These are phyloP conservation scores for Curvularia hawaiiensis DNA, from an alignment of 2,329 filamentous ascomycete genomes.

Conservation along the genomic window DNA sequence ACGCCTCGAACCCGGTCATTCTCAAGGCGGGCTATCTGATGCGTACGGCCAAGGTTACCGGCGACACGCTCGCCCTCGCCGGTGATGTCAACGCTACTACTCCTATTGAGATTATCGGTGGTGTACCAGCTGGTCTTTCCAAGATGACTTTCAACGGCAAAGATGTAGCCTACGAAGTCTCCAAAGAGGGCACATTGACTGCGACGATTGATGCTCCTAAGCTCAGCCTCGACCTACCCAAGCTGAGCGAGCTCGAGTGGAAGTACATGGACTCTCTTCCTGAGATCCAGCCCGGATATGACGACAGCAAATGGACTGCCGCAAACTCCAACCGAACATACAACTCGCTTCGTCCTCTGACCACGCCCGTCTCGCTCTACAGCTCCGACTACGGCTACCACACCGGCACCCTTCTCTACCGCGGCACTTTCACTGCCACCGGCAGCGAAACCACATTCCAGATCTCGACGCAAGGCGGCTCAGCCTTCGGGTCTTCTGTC, in stretches of 20 bases:
- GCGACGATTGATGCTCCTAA: slow-evolving; percentile 57
- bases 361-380: slow-evolving; percentile 69
- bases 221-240: slow-evolving; percentile 61
- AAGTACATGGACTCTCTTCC: slow-evolving; percentile 73
- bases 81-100: slow-evolving; percentile 77
- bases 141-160: slow-evolving; percentile 67
- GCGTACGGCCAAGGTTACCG: slow-evolving; percentile 62
- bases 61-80: slow-evolving; percentile 63
- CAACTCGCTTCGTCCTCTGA: slow-evolving; percentile 62
- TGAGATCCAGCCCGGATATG: slow-evolving; percentile 67
- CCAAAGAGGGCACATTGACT: slow-evolving; percentile 56
- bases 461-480: slow-evolving; percentile 68
- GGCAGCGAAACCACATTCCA: slow-evolving; percentile 64
- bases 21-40: slow-evolving; percentile 69
- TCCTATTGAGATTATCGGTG: slow-evolving; percentile 70
- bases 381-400: slow-evolving; percentile 76
- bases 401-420: slow-evolving; percentile 70
- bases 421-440: slow-evolving; percentile 69
- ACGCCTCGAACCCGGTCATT: slow-evolving; percentile 54
- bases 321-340: slow-evolving; percentile 64
- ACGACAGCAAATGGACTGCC: slow-evolving; percentile 69
- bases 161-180: slow-evolving; percentile 45
- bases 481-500: slow-evolving; percentile 68
- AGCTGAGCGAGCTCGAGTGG: slow-evolving; percentile 67
- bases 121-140: slow-evolving; percentile 57